Percentiles rank a stretch among this genome's conserved stretches.
phyloP scores from a whole-genome alignment of 352 stramenopile species.

The Phytophthora pseudosyringae region DNA sequence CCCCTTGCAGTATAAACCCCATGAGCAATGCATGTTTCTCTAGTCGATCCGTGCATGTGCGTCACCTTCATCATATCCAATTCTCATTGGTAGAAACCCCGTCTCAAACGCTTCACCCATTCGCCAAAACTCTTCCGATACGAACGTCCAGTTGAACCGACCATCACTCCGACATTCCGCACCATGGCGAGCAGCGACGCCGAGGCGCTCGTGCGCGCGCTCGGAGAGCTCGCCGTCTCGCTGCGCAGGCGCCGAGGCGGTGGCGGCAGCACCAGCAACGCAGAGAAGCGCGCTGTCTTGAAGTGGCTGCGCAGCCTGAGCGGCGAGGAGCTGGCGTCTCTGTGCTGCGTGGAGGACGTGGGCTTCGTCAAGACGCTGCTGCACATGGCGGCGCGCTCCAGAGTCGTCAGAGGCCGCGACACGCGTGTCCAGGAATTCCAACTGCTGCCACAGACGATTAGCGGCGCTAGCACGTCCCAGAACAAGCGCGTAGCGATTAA shows the following conservation, averaged over 20 bases:
- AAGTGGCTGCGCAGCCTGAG: constrained; percentile 57
- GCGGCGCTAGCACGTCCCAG: not conserved
- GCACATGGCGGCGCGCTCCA: constrained; percentile 55
- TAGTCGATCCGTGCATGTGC: constrained; percentile 10
- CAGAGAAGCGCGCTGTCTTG: constrained; percentile 47
- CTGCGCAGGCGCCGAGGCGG: constrained; percentile 27
- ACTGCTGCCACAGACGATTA: constrained; percentile 34
- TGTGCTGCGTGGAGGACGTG: constrained; percentile 68
- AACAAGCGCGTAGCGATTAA: constrained; percentile 21
- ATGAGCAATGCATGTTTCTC: not conserved
- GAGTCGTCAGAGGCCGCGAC: constrained; percentile 4
- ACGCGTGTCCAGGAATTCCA: constrained; percentile 58
- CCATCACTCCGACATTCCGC: constrained; percentile 21
- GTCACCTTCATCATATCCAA: not conserved
- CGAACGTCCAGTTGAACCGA: constrained; percentile 25
- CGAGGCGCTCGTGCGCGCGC: constrained; percentile 51
- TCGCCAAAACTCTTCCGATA: constrained; percentile 16
- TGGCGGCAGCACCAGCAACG: constrained; percentile 10
- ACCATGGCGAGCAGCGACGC: constrained; percentile 30
- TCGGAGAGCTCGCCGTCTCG: constrained; percentile 67
- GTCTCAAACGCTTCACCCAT: not conserved
- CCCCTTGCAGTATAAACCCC: constrained; percentile 6
- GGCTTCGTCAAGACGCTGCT: constrained; percentile 84
- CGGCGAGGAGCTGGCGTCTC: constrained; percentile 56
- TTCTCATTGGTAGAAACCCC: constrained; percentile 17